Base-by-base conservation (phyloP, 495 filamentous ascomycete species). In the Penicillium maclennaniae region DNA sequence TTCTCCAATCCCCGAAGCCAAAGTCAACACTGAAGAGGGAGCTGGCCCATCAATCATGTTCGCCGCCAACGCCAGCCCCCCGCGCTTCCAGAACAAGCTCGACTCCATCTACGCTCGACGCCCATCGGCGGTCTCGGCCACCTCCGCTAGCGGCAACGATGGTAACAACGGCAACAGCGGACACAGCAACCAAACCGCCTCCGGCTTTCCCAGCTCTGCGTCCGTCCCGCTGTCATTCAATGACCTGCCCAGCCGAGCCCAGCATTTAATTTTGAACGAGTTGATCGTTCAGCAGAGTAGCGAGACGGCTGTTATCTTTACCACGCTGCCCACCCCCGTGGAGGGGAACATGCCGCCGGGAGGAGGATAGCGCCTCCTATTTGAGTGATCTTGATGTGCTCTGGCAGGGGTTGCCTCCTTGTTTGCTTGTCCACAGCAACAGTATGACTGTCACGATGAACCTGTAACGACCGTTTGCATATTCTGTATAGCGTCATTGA, bases 381-480 rank as follows among this genome's bases (percentile, higher is more conserved):
- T 67, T 95, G 36, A 82, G 75, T 50, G 88, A 92, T 64, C 73
- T 95, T 47, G 88, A 92, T 62, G 82, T 92, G 37, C 68, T 88
- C 49, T 89, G 83, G 66, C 75, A 84, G 57, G 83, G 77, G 2
- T 66, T 84, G 47, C 85, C 87, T 42, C 86, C 90, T 9, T 79
- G 84, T 45, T 63, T 95, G 51, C 57, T 93, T 56, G 87, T 95
- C n/a, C 80, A 93, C 70, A 90, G 87, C 62, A 95, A 93, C 70
- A 91, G 87, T 55, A 88, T 95, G 86, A 92, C 88, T 14, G 89
- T 93, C 45, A 93, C 90, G 16, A 91, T 91, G 71, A 89, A 87
- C 65, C 69, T 92, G 48, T 92, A 53, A 69, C 45, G 61, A 66
- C 31, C 8, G 4, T 34, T 9, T 34, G 31, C 31, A 34, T 34